phyloP scores from a whole-genome alignment of 2,329 filamentous ascomycete species.

The Venturia nashicola region DNA sequence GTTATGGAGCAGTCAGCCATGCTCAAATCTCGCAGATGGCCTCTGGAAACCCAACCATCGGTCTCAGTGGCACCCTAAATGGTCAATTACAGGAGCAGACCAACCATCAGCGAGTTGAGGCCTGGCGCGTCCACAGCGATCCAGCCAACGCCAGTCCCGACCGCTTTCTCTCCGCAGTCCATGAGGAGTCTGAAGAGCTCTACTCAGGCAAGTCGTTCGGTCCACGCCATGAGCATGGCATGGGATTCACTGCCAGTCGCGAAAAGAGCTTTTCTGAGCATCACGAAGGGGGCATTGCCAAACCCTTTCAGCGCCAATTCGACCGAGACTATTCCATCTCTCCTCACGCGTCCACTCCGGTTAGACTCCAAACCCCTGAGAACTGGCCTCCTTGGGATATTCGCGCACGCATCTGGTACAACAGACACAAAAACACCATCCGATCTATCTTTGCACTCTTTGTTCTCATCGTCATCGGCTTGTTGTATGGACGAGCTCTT shows the following conservation, averaged over 20 bases:
- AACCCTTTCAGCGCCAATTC: background rate
- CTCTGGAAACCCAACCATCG: background rate
- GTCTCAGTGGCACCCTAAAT: background rate
- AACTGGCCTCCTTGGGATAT: too few relatives aligned
- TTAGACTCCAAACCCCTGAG: too few relatives aligned
- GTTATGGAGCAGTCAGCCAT: background rate
- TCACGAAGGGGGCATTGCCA: background rate
- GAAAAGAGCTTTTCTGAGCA: conserved; percentile 3
- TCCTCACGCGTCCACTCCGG: background rate
- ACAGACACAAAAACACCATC: background rate
- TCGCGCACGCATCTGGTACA: background rate
- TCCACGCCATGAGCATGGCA: background rate
- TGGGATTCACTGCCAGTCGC: background rate
- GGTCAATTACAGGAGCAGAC: background rate
- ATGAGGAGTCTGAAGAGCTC: background rate
- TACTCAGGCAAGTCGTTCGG: background rate
- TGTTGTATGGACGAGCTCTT: background rate
- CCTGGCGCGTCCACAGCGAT: background rate
- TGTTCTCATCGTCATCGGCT: background rate
- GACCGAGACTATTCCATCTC: background rate
- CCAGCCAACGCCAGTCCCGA: background rate
- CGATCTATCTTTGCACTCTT: background rate
- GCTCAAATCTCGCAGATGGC: background rate
- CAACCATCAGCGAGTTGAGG: background rate
- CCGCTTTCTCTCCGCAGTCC: background rate